Base-by-base conservation (phyloP, 495 filamentous ascomycete genomes). In the Lophiotrema nucula region DNA sequence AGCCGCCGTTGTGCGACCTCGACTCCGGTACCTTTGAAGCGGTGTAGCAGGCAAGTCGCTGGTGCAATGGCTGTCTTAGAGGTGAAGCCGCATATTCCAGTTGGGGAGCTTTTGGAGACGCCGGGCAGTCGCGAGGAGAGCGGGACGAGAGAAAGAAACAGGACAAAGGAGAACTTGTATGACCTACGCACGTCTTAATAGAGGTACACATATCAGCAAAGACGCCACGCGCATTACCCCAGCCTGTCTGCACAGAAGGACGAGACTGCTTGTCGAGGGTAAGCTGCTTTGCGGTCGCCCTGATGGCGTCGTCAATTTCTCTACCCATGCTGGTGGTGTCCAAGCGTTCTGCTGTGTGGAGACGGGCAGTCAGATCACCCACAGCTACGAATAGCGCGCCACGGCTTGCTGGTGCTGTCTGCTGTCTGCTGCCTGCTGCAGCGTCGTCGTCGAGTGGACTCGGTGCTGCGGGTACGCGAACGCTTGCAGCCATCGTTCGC, bases 401-500 rank as follows among this genome's bases (percentile, higher is more conserved):
- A 4, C 47, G 18, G 19, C 12, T 4, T 19, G 31, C 23, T 42
- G 26, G 31, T 25, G 50, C 50, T 38, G 35, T 53, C n/a, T n/a
- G n/a, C n/a, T n/a, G n/a, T n/a, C n/a, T n/a, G n/a, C n/a, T n/a
- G n/a, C n/a, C n/a, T 52, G 10, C 15, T 33, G 46, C 46, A 49
- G 46, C 46, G 46, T 39, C 16, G 43, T 52, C 33, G 48, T 52
- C 33, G 22, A 22, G 3, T 37, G 37, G 18, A 22, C n/a, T n/a
- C n/a, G n/a, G n/a, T n/a, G 48, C 48, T 52, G 48, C 48, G 48
- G 48, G 48, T 38, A 46, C 6, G 43, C 15, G 12, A 25, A 46
- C 43, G 43, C 16, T 21, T 25, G 22, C 4, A 5, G n/a, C 3
- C 4, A 4, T 25, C 22, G n/a, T n/a, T n/a, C n/a, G n/a, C n/a